Conservation (phyloP, 805 yeast genomes). For the Ogataea allantospora region DNA sequence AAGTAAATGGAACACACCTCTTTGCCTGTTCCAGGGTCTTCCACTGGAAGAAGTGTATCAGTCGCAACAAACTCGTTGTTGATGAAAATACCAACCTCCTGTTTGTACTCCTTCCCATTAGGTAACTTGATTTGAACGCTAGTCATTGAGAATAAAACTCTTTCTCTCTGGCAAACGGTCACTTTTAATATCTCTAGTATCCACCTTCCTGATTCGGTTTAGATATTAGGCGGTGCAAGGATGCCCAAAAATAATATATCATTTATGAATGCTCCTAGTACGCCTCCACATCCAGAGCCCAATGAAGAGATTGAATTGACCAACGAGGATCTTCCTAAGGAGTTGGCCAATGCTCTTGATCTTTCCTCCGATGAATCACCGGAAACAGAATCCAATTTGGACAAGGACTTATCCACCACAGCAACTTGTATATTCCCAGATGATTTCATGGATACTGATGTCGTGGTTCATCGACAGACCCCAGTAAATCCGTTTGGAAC, state of each 20-base stretch:
- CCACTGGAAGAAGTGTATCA: constrained; percentile 54
- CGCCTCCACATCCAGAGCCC: constrained; percentile 31
- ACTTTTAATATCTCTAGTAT: not conserved
- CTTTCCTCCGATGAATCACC: constrained; percentile 1
- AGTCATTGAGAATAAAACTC: constrained; percentile 1
- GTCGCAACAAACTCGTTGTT: constrained; percentile 70
- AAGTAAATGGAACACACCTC: constrained; percentile 49
- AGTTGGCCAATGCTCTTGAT: constrained; percentile 27
- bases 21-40: constrained; percentile 55
- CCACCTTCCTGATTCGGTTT: constrained; percentile 7
- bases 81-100: constrained; percentile 85
- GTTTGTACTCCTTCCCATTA: constrained; percentile 54
- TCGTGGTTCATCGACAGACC: constrained; percentile 4
- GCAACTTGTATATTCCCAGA: constrained; percentile 5
- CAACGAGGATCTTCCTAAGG: constrained; percentile 19
- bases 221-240: constrained; percentile 4
- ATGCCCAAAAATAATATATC: not conserved
- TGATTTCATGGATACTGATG: constrained; percentile 19
- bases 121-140: constrained; percentile 36
- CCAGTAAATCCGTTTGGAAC: constrained; percentile 33
- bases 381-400: constrained; percentile 17
- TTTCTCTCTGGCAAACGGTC: not conserved
- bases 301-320: constrained; percentile 26
- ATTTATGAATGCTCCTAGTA: constrained; percentile 5
- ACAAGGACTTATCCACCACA: constrained; percentile 19